Evolutionary conservation across 441 rosid genomes (phyloP).

Genomic region (Biscutella laevigata): DNA sequence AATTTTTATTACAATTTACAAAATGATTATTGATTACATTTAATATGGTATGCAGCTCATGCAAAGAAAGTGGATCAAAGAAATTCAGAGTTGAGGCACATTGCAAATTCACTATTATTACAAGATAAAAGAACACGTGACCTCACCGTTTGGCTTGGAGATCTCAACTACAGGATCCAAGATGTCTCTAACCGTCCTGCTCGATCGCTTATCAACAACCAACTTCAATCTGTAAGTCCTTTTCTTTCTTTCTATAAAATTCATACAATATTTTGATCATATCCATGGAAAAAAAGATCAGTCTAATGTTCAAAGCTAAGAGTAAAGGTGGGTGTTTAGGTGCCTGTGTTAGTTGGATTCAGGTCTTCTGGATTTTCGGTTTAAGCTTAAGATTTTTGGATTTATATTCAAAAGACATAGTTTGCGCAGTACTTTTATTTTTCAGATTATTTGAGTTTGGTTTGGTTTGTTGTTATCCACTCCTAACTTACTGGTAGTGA

Average conservation of each 20-base stretch:
- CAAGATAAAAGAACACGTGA: constrained; percentile 35
- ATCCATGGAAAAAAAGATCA: too few relatives aligned
- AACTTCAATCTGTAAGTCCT: constrained; percentile 41
- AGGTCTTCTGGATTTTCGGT: too few relatives aligned
- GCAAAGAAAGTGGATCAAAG: constrained; percentile 54
- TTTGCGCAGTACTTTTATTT: too few relatives aligned
- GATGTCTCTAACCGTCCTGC: constrained; percentile 42
- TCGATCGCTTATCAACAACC: constrained; percentile 40
- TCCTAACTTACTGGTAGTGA: too few relatives aligned
- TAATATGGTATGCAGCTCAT: constrained; percentile 42
- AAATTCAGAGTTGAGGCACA: constrained; percentile 42
- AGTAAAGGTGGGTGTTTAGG: too few relatives aligned
- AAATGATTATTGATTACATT: neutral
- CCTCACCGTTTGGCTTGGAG: constrained; percentile 63
- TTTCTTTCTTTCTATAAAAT: neutral
- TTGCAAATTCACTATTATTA: constrained; percentile 43
- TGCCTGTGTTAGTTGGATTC: too few relatives aligned
- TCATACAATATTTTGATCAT: neutral
- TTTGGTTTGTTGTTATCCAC: too few relatives aligned
- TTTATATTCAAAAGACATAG: too few relatives aligned
- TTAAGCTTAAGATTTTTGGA: too few relatives aligned
- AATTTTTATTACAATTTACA: neutral
- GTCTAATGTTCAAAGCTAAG: too few relatives aligned
- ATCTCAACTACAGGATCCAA: constrained; percentile 56
- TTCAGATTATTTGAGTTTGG: too few relatives aligned